A percentile compares a stretch with the other conserved stretches of the same genome.
Evolutionary conservation across 192 early-diverging fungal species (phyloP).

Genomic region (Coemansia sp.): DNA sequence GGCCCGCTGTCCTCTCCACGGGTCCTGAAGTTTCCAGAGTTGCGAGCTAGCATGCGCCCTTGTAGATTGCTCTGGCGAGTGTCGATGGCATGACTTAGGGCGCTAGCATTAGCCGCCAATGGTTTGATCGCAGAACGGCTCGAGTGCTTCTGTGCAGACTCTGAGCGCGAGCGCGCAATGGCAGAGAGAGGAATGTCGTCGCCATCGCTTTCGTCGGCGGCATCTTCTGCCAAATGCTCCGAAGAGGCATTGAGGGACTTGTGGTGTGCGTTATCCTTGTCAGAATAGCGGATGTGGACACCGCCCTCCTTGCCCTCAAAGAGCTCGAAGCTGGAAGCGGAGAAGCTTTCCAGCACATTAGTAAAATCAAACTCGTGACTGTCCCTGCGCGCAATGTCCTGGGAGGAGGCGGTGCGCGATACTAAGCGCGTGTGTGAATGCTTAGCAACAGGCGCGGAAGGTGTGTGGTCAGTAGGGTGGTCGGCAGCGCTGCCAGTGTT

Average conservation of each 20-base stretch:
- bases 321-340: constrained; percentile 32
- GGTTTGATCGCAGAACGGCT: constrained; percentile 9
- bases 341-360: constrained; percentile 40
- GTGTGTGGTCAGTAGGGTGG: background rate
- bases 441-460: background rate
- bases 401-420: background rate
- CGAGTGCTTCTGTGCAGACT: constrained; percentile 19
- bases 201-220: constrained; percentile 24
- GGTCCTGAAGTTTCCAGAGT: background rate
- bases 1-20: constrained; percentile 3
- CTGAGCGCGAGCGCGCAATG: constrained; percentile 39
- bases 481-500: too few relatives aligned
- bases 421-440: background rate
- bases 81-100: background rate
- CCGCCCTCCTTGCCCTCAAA: constrained; percentile 21
- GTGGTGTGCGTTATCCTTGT: background rate
- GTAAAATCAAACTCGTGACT: constrained; percentile 24
- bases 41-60: constrained; percentile 3
- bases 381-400: background rate
- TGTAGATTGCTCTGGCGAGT: background rate
- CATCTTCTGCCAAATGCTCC: background rate
- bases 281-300: constrained; percentile 30
- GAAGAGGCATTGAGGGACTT: background rate
- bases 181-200: constrained; percentile 43
- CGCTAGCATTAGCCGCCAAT: background rate